These are phyloP conservation scores for Talaromyces sp. DNA, from an alignment of 2,329 filamentous ascomycete species.

Conservation along the genomic window DNA sequence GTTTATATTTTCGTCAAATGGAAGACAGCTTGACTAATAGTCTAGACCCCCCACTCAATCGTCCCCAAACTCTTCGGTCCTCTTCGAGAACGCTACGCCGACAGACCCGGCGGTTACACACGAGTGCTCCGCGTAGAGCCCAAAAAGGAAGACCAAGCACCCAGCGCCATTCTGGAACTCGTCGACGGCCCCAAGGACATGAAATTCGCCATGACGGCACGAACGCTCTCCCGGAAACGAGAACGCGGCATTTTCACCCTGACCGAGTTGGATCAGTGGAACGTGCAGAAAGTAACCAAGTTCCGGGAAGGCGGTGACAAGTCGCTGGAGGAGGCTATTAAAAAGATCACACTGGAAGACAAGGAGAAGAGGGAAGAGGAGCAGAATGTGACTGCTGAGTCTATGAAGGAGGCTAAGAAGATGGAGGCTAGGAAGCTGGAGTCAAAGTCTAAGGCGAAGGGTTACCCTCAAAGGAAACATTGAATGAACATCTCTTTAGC, in stretches of 20 bases:
- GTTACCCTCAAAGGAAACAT: not conserved
- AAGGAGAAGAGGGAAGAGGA: constrained; percentile 24
- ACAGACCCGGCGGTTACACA: constrained; percentile 86
- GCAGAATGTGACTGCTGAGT: constrained; percentile 12
- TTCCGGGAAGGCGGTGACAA: constrained; percentile 64
- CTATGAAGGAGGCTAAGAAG: not conserved
- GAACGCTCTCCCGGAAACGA: constrained; percentile 63
- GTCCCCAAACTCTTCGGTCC: constrained; percentile 84
- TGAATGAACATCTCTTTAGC: not conserved
- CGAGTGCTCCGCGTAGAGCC: constrained; percentile 90
- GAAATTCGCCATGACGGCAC: constrained; percentile 89
- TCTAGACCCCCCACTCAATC: constrained; percentile 36
- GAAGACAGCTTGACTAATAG: not conserved
- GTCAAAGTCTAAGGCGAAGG: no score
- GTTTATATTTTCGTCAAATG: constrained; percentile 26
- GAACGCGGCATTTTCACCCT: constrained; percentile 51
- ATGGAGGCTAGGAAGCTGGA: no score
- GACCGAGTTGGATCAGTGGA: constrained; percentile 68
- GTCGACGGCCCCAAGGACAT: constrained; percentile 93
- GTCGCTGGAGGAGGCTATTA: constrained; percentile 60
- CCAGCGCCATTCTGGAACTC: constrained; percentile 85
- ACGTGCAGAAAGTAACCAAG: constrained; percentile 76
- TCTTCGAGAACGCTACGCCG: constrained; percentile 71
- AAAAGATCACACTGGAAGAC: constrained; percentile 52
- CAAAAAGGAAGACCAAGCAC: constrained; percentile 78